A percentile compares a stretch with the other conserved stretches of the same genome.
Evolutionary conservation across 225 moss, liverwort and hornwort genomes (phyloP).

Genomic region (Thuidium tamariscinum): DNA sequence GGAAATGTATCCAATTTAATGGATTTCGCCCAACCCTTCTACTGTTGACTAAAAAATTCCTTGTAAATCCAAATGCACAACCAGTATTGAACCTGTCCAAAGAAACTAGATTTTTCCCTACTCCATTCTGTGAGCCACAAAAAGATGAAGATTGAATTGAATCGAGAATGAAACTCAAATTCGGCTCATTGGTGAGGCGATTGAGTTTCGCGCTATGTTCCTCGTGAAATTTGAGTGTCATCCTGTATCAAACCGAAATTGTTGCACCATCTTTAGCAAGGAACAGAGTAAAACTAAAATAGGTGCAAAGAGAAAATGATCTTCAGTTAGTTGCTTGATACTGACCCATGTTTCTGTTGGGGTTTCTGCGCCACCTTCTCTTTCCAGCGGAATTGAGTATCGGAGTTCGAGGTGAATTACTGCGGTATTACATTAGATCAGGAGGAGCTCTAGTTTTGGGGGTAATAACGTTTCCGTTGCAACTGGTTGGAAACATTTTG

Average conservation of each 20-base stretch:
- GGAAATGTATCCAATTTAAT: neutral
- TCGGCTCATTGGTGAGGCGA: neutral
- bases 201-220: no score
- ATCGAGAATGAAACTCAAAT: no score
- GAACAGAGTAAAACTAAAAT: neutral
- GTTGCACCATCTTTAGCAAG: neutral
- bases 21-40: neutral
- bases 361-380: neutral
- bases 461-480: conserved; percentile 26
- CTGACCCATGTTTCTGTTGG: neutral
- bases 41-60: no score
- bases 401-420: neutral
- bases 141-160: neutral
- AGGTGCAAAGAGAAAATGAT: neutral
- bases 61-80: neutral
- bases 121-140: neutral
- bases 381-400: neutral
- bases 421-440: neutral
- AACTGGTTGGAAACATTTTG: conserved; percentile 7
- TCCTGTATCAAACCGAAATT: neutral
- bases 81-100: neutral
- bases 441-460: conserved; percentile 5
- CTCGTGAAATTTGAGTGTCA: neutral
- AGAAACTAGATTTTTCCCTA: neutral
- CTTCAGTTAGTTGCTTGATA: neutral